phyloP scores from a whole-genome alignment of 169 alveolate species.

The Cryptosporidium xiaoi region DNA sequence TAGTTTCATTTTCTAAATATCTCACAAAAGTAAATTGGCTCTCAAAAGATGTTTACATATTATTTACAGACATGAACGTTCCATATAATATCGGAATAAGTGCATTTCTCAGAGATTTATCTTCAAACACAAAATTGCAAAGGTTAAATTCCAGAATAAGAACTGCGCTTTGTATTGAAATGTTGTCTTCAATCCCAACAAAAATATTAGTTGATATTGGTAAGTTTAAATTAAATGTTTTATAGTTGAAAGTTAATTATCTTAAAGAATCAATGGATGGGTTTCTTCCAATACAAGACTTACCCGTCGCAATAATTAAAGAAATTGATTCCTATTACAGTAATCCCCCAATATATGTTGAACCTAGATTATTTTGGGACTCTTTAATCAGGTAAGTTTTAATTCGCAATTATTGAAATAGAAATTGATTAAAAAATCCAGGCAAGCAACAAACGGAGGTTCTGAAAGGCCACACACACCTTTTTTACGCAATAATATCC shows the following conservation, averaged over 20 bases:
- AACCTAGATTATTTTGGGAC: slow-evolving; percentile 48
- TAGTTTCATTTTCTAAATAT: slow-evolving; percentile 35
- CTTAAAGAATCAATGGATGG: slow-evolving; percentile 65
- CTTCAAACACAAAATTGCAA: neutral
- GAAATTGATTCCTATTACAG: slow-evolving; percentile 32
- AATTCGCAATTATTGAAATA: neutral
- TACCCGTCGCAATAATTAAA: slow-evolving; percentile 34
- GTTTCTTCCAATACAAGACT: slow-evolving; percentile 37
- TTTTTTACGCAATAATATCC: slow-evolving; percentile 26
- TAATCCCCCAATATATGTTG: slow-evolving; percentile 38
- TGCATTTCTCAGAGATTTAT: slow-evolving; percentile 37
- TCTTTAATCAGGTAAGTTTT: slow-evolving; percentile 49
- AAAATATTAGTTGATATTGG: slow-evolving; percentile 57
- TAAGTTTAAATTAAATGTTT: slow-evolving; percentile 4
- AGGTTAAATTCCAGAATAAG: slow-evolving; percentile 36
- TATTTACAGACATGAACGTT: slow-evolving; percentile 46
- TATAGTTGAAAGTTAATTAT: neutral
- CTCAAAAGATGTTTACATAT: slow-evolving; percentile 34
- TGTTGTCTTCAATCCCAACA: slow-evolving; percentile 35
- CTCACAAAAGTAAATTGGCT: slow-evolving; percentile 33
- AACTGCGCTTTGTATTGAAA: slow-evolving; percentile 45
- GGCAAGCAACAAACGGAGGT: slow-evolving; percentile 56
- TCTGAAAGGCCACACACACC: slow-evolving; percentile 52
- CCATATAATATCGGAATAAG: slow-evolving; percentile 34
- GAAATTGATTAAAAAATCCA: neutral